Base-by-base conservation (phyloP, 345 rosid species). In the Citrus australasica region DNA sequence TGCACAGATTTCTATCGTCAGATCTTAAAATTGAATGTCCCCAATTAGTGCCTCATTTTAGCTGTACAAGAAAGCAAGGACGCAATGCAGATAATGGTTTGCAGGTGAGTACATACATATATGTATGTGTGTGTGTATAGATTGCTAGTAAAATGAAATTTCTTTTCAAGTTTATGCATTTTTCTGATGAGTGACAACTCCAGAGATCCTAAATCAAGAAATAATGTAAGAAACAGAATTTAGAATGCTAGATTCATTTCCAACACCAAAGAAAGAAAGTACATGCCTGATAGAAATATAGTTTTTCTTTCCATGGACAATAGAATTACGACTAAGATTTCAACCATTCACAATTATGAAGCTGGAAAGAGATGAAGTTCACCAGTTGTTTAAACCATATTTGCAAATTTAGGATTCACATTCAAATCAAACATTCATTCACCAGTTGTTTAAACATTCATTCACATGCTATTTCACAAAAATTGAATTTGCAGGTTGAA, bases 131-230 rank as follows among this genome's bases (percentile, higher is more conserved):
- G 40, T 1, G 0, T 37, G 9, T 37, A 0, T 56, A 58, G 65
- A n/a, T 72, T 35, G 46, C 22, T 11, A 16, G 28, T 24, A n/a
- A n/a, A 24, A 56, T 33, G 32, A 72, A n/a, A 72, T 56, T 53
- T 58, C 51, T 33, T 22, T 72, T 35, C 17, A 25, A 65, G 4
- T 40, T 1, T 48, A 16, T 22, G 21, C 48, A 42, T 42, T 69
- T 69, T 69, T 46, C 48, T 21, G 33, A 25, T 5, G 24, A 69
- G 10, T 68, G 7, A 19, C 64, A 46, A 6, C 16, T 73, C 48
- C 28, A 33, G 61, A 79, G 42, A 32, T 30, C 55, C 61, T 59
- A 55, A 79, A 55, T 51, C 73, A 79, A 60, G 22, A 59, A n/a
- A 67, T 32, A 9, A 40, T 32, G 5, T 27, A 21, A 24, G 5